A percentile compares a stretch with the other conserved stretches of the same genome.
These are phyloP conservation scores for Rosa lucieae DNA, from an alignment of 306 rosid genomes.

Conservation along the genomic window DNA sequence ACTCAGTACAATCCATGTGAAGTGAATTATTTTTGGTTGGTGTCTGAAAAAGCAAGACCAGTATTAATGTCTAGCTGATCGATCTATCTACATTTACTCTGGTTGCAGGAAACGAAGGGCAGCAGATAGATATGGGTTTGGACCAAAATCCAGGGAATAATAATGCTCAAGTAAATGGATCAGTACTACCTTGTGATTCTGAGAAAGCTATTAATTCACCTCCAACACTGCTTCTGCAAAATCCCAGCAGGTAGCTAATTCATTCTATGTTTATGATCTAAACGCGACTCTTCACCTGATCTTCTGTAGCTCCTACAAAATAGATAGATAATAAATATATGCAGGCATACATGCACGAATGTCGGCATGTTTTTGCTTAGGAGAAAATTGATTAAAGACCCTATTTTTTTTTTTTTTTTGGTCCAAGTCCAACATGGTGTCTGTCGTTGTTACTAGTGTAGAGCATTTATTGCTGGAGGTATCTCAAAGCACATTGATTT, in stretches of 20 bases:
- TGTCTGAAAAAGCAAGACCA: constrained; percentile 57
- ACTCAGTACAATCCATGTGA: constrained; percentile 11
- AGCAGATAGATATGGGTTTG: constrained; percentile 39
- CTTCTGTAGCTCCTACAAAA: constrained; percentile 1
- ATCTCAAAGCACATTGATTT: constrained; percentile 38
- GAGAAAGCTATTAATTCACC: constrained; percentile 26
- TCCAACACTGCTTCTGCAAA: constrained; percentile 10
- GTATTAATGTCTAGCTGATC: constrained; percentile 1
- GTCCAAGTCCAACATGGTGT: constrained; percentile 21
- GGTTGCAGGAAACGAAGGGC: constrained; percentile 55
- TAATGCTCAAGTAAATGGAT: constrained; percentile 15
- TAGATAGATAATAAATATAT: background rate
- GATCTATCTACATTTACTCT: constrained; percentile 15
- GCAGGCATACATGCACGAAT: constrained; percentile 32
- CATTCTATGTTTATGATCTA: background rate
- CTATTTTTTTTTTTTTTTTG: background rate
- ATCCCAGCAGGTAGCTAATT: constrained; percentile 6
- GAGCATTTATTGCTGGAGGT: constrained; percentile 23
- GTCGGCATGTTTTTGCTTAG: constrained; percentile 27
- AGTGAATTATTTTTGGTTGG: constrained; percentile 52
- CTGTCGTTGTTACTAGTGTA: constrained; percentile 34
- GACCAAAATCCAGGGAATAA: constrained; percentile 36
- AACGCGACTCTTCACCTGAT: background rate
- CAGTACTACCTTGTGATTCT: constrained; percentile 26
- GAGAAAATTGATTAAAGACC: background rate